Evolutionary conservation across 257 asterid genomes (phyloP).

Genomic region (Ballota nigra): DNA sequence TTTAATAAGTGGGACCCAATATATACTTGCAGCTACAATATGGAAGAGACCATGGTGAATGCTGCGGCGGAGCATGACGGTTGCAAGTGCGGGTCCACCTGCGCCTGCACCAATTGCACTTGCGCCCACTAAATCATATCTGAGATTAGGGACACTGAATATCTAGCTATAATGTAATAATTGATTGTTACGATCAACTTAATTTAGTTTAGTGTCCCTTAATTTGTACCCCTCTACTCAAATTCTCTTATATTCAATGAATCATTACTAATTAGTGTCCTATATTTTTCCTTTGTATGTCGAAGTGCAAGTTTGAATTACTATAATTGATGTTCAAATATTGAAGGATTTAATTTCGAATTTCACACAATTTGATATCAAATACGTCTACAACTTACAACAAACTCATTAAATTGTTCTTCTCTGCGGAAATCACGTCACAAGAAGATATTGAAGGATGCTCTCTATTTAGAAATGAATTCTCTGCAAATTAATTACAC

Average conservation of each 20-base stretch:
- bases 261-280: neutral
- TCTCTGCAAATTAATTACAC: no score
- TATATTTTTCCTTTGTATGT: neutral
- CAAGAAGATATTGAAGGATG: no score
- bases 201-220: neutral
- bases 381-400: no score
- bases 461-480: no score
- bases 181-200: neutral
- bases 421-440: no score
- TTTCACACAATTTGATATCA: no score
- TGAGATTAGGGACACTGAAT: neutral
- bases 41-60: conserved; percentile 31
- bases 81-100: conserved; percentile 71
- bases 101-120: conserved; percentile 60
- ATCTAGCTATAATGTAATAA: neutral
- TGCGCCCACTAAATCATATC: conserved; percentile 42
- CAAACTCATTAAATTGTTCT: no score
- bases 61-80: conserved; percentile 48
- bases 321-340: no score
- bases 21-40: conserved; percentile 40
- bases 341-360: no score
- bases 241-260: neutral
- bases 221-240: neutral
- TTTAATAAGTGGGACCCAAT: no score
- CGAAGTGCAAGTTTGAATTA: neutral